Evolutionary conservation across 768 basidiomycete species (phyloP).

Genomic region (Russula virescens): DNA sequence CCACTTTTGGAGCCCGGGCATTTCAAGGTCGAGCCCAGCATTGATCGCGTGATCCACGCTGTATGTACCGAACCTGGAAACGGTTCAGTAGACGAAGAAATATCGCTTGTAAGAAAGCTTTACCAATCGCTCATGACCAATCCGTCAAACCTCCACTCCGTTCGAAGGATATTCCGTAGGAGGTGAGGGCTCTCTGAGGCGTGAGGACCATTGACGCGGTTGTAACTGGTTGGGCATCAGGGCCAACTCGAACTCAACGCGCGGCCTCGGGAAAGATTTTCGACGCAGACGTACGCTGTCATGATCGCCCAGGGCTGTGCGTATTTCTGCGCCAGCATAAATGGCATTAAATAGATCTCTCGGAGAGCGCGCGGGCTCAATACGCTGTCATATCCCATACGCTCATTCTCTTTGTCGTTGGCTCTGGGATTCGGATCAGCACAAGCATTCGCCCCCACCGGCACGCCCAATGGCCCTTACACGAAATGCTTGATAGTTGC

Average conservation of each 20-base stretch:
- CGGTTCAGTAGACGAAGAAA: not conserved
- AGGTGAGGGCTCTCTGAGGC: constrained; percentile 59
- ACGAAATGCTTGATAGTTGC: constrained; percentile 79
- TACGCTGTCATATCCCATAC: constrained; percentile 53
- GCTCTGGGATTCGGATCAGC: constrained; percentile 36
- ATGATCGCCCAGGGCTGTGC: constrained; percentile 51
- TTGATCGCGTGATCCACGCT: constrained; percentile 40
- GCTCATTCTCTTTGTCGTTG: constrained; percentile 80
- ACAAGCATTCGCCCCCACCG: not conserved
- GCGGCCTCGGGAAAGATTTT: not conserved
- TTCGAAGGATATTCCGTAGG: constrained; percentile 39
- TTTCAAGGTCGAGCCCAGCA: constrained; percentile 29
- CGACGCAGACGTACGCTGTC: constrained; percentile 46
- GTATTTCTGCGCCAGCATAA: constrained; percentile 50
- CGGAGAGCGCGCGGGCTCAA: constrained; percentile 47
- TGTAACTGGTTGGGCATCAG: constrained; percentile 41
- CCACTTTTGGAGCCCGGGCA: constrained; percentile 77
- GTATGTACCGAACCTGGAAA: constrained; percentile 52
- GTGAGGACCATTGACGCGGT: constrained; percentile 73
- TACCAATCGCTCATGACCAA: constrained; percentile 85
- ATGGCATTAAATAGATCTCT: constrained; percentile 60
- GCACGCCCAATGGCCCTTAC: constrained; percentile 32
- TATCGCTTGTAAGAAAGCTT: not conserved
- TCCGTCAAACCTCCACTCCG: constrained; percentile 69
- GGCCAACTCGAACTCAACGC: not conserved